phyloP scores from a whole-genome alignment of 148 eudicot genomes.

The Rhododendron molle region DNA sequence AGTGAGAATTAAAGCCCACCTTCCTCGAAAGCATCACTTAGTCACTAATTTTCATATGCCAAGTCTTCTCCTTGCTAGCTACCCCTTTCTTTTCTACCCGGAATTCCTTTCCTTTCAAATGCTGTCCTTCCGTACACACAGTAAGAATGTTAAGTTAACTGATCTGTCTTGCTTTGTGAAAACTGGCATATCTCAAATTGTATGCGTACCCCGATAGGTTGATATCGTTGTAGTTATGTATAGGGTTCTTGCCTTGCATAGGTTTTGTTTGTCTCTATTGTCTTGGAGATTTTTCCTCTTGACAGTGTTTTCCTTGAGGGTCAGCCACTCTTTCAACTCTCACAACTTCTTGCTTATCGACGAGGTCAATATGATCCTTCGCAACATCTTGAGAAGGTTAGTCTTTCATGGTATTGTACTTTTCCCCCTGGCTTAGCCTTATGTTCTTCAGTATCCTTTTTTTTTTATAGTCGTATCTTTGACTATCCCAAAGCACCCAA shows the following conservation, averaged over 20 bases:
- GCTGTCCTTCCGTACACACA: too few species aligned
- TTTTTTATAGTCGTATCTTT: not conserved
- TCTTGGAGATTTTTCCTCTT: too few species aligned
- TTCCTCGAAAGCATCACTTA: not conserved
- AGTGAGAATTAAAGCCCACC: too few species aligned
- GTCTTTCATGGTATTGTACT: not conserved
- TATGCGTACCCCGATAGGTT: too few species aligned
- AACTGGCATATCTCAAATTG: too few species aligned
- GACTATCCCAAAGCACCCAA: not conserved
- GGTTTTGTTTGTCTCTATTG: too few species aligned
- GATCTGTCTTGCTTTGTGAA: too few species aligned
- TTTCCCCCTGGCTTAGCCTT: not conserved
- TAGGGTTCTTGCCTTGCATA: too few species aligned
- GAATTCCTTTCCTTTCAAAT: too few species aligned
- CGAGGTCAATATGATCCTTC: slow-evolving; percentile 95
- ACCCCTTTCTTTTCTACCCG: too few species aligned
- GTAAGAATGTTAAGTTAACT: too few species aligned
- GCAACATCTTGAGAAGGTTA: slow-evolving; percentile 92
- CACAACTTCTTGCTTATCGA: slow-evolving; percentile 70
- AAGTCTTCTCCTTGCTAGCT: not conserved
- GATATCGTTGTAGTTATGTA: too few species aligned
- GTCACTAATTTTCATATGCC: not conserved
- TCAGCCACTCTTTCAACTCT: slow-evolving; percentile 45
- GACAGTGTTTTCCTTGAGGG: slow-evolving; percentile 55
- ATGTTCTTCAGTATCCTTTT: not conserved